Evolutionary conservation across 441 rosid species (phyloP).

Genomic region (Croton setiger): DNA sequence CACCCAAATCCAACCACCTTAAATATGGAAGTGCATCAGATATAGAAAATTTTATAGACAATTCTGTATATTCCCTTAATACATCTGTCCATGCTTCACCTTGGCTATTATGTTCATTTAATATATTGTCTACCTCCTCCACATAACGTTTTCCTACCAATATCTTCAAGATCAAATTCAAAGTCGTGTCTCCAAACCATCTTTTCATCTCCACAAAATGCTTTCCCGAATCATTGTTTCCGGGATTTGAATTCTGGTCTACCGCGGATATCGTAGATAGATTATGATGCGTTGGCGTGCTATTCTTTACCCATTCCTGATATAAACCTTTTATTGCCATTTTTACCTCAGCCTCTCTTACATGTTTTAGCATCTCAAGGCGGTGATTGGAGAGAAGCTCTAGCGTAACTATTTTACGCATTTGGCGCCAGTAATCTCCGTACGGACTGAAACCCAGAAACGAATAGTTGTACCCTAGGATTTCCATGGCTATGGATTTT

Average conservation of each 20-base stretch:
- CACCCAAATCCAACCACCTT: slow-evolving; percentile 42
- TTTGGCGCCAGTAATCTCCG: slow-evolving; percentile 43
- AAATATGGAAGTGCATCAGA: slow-evolving; percentile 40
- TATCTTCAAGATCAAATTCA: slow-evolving; percentile 32
- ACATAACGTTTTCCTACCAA: slow-evolving; percentile 31
- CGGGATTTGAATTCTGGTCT: too few relatives aligned
- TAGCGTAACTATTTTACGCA: slow-evolving; percentile 27
- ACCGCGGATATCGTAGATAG: too few relatives aligned
- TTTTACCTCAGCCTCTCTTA: slow-evolving; percentile 28
- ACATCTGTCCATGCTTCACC: slow-evolving; percentile 10
- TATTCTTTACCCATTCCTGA: slow-evolving; percentile 14
- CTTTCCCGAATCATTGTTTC: not conserved
- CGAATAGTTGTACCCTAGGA: slow-evolving; percentile 28
- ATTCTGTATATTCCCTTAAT: slow-evolving; percentile 19
- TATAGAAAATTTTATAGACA: slow-evolving; percentile 25
- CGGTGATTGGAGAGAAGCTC: slow-evolving; percentile 37
- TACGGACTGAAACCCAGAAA: slow-evolving; percentile 31
- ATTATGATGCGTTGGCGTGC: too few relatives aligned
- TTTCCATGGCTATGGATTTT: slow-evolving; percentile 18
- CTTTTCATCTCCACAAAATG: slow-evolving; percentile 36
- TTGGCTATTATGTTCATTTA: too few relatives aligned
- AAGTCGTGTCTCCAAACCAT: slow-evolving; percentile 32
- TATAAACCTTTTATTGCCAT: slow-evolving; percentile 24
- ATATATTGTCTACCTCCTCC: slow-evolving; percentile 12
- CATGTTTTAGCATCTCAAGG: slow-evolving; percentile 24